Evolutionary conservation across 2,329 filamentous ascomycete genomes (phyloP).

Genomic region (Thelonectria discophora): DNA sequence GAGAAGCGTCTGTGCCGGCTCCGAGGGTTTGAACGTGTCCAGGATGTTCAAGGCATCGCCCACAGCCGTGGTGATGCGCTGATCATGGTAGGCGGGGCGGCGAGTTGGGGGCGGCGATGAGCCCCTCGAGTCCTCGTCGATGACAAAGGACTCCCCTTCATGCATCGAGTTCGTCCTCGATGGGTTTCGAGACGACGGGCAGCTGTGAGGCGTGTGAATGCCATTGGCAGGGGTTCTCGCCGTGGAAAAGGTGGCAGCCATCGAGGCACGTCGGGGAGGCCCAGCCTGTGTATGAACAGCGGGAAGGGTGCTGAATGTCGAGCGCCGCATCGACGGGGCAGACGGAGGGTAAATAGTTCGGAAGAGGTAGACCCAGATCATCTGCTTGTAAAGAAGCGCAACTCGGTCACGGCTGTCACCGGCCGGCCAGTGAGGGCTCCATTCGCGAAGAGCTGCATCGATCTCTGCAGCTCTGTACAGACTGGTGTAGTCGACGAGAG

Average conservation of each 20-base stretch:
- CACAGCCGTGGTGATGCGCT: slow-evolving; percentile 62
- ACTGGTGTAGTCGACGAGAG: slow-evolving; percentile 76
- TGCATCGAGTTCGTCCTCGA: slow-evolving; percentile 54
- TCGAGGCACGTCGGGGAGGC: slow-evolving; percentile 47
- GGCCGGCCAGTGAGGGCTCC: slow-evolving; percentile 71
- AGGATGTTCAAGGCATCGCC: slow-evolving; percentile 65
- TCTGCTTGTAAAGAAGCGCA: slow-evolving; percentile 69
- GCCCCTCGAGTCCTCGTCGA: slow-evolving; percentile 33
- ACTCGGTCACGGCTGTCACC: slow-evolving; percentile 67
- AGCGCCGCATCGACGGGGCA: slow-evolving; percentile 41
- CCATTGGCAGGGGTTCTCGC: slow-evolving; percentile 28
- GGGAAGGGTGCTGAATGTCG: slow-evolving; percentile 44
- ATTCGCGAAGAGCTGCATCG: slow-evolving; percentile 76
- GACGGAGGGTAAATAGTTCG: slow-evolving; percentile 68
- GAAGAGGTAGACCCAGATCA: slow-evolving; percentile 72
- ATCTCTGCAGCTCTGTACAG: slow-evolving; percentile 79
- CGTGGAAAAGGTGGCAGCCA: slow-evolving; percentile 45
- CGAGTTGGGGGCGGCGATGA: slow-evolving; percentile 58
- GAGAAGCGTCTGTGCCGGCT: slow-evolving; percentile 67
- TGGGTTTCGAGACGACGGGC: slow-evolving; percentile 47
- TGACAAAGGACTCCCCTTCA: slow-evolving; percentile 44
- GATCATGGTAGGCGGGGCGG: slow-evolving; percentile 59
- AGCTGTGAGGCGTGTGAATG: slow-evolving; percentile 41
- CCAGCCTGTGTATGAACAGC: slow-evolving; percentile 29
- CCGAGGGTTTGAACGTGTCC: slow-evolving; percentile 63